A percentile compares a stretch with the other conserved stretches of the same genome.
phyloP scores from a whole-genome alignment of 805 yeast genomes.

The Metschnikowia gelsemii region DNA sequence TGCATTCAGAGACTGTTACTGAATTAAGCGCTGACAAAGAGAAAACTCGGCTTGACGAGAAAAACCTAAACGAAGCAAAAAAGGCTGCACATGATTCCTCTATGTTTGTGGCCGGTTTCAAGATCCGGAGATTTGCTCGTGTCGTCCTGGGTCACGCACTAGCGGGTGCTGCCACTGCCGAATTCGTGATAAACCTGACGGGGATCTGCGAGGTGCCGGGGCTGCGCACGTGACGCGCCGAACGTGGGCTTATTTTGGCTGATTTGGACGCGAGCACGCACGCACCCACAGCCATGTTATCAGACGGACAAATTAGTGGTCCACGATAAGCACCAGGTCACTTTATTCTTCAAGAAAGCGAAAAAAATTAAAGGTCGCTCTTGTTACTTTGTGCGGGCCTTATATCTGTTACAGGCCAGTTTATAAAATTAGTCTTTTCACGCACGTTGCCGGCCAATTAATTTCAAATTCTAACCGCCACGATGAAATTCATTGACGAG shows the following conservation, averaged over 20 bases:
- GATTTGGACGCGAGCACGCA: conserved; percentile 9
- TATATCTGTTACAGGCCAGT: no score
- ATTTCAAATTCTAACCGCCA: not conserved
- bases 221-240: conserved; percentile 11
- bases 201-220: conserved; percentile 10
- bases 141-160: conserved; percentile 4
- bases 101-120: conserved; percentile 2
- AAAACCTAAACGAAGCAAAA: not conserved
- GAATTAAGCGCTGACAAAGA: not conserved
- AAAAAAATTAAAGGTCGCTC: no score
- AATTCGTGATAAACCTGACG: conserved; percentile 13
- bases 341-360: no score
- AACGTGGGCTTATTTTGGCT: conserved; percentile 11
- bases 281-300: conserved; percentile 1
- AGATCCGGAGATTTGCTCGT: conserved; percentile 10
- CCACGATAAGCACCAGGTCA: conserved; percentile 9
- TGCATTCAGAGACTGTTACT: no score
- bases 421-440: not conserved
- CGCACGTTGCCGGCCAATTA: no score
- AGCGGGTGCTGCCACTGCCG: conserved; percentile 6
- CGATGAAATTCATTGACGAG: conserved; percentile 77
- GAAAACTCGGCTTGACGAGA: not conserved
- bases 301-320: conserved; percentile 6
- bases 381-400: no score
- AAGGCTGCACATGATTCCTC: not conserved